phyloP scores from a whole-genome alignment of 345 rosid species.

The Arabidopsis arenosa region DNA sequence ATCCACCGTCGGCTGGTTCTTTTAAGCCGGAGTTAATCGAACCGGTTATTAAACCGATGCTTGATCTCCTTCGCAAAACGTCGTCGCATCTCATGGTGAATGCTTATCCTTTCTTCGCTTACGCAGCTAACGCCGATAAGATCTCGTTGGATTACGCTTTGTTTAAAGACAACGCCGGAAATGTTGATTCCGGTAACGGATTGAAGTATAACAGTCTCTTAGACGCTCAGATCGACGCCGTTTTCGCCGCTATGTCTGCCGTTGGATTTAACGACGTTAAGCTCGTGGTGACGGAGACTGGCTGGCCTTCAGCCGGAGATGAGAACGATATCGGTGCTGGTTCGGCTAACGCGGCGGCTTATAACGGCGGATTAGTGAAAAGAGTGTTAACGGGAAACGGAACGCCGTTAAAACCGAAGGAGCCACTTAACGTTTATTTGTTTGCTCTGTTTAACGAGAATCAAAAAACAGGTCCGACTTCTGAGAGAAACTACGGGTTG shows the following conservation, averaged over 20 bases:
- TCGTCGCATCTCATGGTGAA: slow-evolving; percentile 80
- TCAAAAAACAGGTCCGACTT: slow-evolving; percentile 79
- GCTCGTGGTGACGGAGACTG: slow-evolving; percentile 81
- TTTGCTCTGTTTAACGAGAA: slow-evolving; percentile 95
- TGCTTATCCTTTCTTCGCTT: slow-evolving; percentile 88
- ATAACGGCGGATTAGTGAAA: slow-evolving; percentile 77
- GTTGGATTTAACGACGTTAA: slow-evolving; percentile 63
- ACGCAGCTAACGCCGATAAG: slow-evolving; percentile 61
- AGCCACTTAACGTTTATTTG: slow-evolving; percentile 67
- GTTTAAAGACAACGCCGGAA: slow-evolving; percentile 66
- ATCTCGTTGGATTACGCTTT: slow-evolving; percentile 80
- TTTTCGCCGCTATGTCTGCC: slow-evolving; percentile 82
- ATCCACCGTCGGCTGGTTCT: slow-evolving; percentile 85
- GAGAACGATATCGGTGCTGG: slow-evolving; percentile 75
- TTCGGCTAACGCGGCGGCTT: slow-evolving; percentile 72
- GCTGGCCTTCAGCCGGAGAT: slow-evolving; percentile 97
- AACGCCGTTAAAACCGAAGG: slow-evolving; percentile 78
- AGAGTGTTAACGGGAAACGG: slow-evolving; percentile 72
- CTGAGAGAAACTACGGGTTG: slow-evolving; percentile 90
- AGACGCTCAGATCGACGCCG: slow-evolving; percentile 93
- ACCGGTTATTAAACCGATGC: slow-evolving; percentile 83
- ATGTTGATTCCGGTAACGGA: slow-evolving; percentile 80
- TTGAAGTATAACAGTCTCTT: slow-evolving; percentile 69
- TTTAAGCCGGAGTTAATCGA: slow-evolving; percentile 63
- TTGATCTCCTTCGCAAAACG: slow-evolving; percentile 62